Base-by-base conservation (phyloP, 2,329 filamentous ascomycete species). In the Calonectria pseudoturangicola region DNA sequence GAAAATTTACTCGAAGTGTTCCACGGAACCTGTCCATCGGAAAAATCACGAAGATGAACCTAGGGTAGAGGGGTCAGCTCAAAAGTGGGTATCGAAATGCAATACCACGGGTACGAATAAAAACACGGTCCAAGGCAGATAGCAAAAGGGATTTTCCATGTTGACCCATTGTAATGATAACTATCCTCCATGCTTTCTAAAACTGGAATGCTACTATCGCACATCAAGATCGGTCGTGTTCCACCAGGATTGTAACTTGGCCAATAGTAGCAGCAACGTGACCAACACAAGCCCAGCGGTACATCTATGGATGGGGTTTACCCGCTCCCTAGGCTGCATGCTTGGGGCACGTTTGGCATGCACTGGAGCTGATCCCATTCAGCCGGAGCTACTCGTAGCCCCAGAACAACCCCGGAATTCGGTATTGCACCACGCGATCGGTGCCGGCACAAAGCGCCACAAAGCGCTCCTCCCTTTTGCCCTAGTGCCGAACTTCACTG, bases 401-500 rank as follows among this genome's bases (percentile, higher is more conserved):
- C 67, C 51, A 65, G 56, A 75, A 68, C 66, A 54, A 64, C 62
- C 67, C 48, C 47, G 21, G 39, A 64, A 39, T 66, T 41, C 54
- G 54, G 54, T 21, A 60, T 15, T 16, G 21, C 36, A 60, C n/a
- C 30, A 7, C n/a, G 16, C n/a, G 33, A 41, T 60, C n/a, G 54
- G 54, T 25, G 54, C 54, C 54, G 54, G 54, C 33, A 60, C 54
- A 60, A 60, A 60, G 54, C 54, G 54, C 15, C 54, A 9, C 33
- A 60, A 60, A 60, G 54, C 54, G 54, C 54, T 54, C 10, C 28
- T 60, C 54, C 54, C 76, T 56, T 72, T 73, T 67, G n/a, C 67
- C 75, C 77, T 78, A 78, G 75, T 73, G 67, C 62, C 47, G 54
- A 60, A 33, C 21, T 60, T 60, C 33, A 27, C n/a, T 60, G 54